Conservation (phyloP, 495 filamentous ascomycete species). For the Hypoxylon fragiforme region DNA sequence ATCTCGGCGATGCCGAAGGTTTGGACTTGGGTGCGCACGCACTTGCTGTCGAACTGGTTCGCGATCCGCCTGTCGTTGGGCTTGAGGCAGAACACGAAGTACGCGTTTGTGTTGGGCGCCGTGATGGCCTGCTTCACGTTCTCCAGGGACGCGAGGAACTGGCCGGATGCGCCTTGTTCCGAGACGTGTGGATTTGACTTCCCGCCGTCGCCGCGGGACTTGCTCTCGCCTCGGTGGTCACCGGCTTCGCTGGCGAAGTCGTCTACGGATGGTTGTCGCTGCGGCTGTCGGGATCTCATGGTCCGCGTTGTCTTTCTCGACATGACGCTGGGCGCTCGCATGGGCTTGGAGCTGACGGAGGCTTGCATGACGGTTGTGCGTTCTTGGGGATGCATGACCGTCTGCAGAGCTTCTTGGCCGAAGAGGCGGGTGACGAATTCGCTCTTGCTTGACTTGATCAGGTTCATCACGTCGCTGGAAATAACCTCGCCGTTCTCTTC, state of each 20-base stretch:
- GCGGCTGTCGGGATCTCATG: constrained; percentile 41
- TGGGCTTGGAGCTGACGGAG: constrained; percentile 90
- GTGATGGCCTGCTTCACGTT: constrained; percentile 84
- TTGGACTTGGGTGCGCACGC: constrained; percentile 90
- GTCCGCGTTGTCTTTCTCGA: constrained; percentile 58
- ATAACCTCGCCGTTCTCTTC: constrained; percentile 97
- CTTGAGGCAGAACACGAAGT: constrained; percentile 96
- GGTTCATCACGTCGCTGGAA: constrained; percentile 92
- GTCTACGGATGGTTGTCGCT: constrained; percentile 58
- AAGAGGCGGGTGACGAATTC: constrained; percentile 88
- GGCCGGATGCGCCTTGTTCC: constrained; percentile 85
- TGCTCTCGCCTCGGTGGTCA: constrained; percentile 32
- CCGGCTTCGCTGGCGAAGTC: constrained; percentile 50
- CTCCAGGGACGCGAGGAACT: constrained; percentile 87
- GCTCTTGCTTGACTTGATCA: constrained; percentile 84
- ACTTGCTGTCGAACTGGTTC: constrained; percentile 99
- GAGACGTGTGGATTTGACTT: constrained; percentile 43
- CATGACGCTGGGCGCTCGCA: constrained; percentile 91
- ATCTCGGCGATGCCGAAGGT: constrained; percentile 97
- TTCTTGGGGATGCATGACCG: constrained; percentile 87
- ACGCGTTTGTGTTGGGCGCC: constrained; percentile 80
- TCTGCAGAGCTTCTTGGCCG: constrained; percentile 88
- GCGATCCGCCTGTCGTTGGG: constrained; percentile 96
- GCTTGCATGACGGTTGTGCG: constrained; percentile 92
- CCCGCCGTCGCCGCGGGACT: constrained; percentile 30